Evolutionary conservation across 352 stramenopile genomes (phyloP).

Genomic region (Phytophthora capsici): DNA sequence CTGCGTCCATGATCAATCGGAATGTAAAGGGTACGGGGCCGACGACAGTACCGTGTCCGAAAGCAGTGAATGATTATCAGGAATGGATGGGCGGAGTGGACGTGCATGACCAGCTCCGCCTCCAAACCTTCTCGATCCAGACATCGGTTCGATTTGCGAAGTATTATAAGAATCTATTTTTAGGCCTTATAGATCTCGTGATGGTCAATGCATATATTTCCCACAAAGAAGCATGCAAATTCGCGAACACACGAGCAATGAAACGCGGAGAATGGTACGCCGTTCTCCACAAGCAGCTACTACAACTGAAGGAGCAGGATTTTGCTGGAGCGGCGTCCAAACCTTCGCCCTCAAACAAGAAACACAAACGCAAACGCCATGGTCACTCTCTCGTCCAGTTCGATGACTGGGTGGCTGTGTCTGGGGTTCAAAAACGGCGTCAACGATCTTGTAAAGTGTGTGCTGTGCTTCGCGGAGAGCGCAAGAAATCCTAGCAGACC

Average conservation of each 20-base stretch:
- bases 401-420: too few relatives aligned
- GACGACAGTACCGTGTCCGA: slow-evolving; percentile 15
- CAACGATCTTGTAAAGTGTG: too few relatives aligned
- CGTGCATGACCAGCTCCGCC: neutral
- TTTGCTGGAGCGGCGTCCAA: neutral
- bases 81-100: too few relatives aligned
- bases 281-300: neutral
- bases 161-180: slow-evolving; percentile 2
- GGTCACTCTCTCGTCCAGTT: too few relatives aligned
- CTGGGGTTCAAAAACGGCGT: too few relatives aligned
- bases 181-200: neutral
- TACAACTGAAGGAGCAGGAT: neutral
- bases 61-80: slow-evolving; percentile 36
- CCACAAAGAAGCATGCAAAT: neutral
- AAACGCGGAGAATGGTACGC: neutral
- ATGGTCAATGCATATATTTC: slow-evolving; percentile 2
- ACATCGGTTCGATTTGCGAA: slow-evolving; percentile 1
- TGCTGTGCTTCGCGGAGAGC: too few relatives aligned
- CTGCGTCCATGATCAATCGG: slow-evolving; percentile 5
- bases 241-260: neutral
- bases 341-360: too few relatives aligned
- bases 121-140: slow-evolving; percentile 4
- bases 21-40: slow-evolving; percentile 26
- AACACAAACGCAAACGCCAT: too few relatives aligned
- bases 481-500: too few relatives aligned